Evolutionary conservation across 495 filamentous ascomycete species (phyloP).

Genomic region (Alectoria sarmentosa): DNA sequence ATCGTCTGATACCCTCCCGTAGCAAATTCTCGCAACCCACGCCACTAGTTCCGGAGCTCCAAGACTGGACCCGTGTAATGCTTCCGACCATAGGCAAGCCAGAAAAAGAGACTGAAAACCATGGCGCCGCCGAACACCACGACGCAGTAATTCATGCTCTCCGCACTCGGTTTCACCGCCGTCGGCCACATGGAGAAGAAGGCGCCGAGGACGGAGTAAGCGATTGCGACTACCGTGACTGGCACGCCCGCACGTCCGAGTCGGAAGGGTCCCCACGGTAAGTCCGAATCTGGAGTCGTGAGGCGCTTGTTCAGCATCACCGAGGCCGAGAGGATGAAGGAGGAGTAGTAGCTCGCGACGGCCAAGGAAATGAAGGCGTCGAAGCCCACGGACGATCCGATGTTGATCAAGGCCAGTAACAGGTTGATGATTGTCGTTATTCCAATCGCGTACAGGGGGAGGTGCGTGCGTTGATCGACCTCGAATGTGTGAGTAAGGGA

Average conservation of each 20-base stretch:
- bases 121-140: constrained; percentile 12
- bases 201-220: constrained; percentile 6
- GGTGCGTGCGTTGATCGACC: constrained; percentile 24
- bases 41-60: not conserved
- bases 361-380: constrained; percentile 42
- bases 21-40: no score
- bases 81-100: constrained; percentile 15
- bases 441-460: constrained; percentile 36
- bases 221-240: constrained; percentile 6
- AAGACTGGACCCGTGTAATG: constrained; percentile 15
- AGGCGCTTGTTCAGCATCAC: constrained; percentile 38
- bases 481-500: no score
- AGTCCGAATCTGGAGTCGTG: not conserved
- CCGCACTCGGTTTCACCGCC: not conserved
- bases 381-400: constrained; percentile 43
- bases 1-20: no score
- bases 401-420: constrained; percentile 43
- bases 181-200: constrained; percentile 15
- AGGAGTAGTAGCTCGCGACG: constrained; percentile 36
- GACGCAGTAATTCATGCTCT: constrained; percentile 16
- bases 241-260: constrained; percentile 15
- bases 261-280: constrained; percentile 12
- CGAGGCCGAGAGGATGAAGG: constrained; percentile 36
- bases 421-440: constrained; percentile 34
- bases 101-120: constrained; percentile 13